Evolutionary conservation across 352 stramenopile genomes (phyloP).

Genomic region (Globisporangium barbulae): DNA sequence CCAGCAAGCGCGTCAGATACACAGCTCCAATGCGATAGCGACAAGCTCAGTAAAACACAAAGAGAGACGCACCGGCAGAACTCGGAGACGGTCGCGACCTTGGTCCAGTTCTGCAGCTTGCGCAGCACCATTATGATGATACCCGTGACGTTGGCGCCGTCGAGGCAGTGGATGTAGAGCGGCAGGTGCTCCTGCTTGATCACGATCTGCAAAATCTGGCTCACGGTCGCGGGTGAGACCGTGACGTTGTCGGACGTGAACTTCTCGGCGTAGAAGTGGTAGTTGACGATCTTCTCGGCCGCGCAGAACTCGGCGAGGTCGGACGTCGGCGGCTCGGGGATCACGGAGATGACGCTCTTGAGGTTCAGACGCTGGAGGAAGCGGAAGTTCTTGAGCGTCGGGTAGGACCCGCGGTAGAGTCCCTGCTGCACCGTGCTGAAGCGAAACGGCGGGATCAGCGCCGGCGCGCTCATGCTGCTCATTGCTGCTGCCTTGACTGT

Average conservation of each 20-base stretch:
- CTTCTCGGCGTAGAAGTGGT: slow-evolving; percentile 85
- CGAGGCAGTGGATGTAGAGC: slow-evolving; percentile 87
- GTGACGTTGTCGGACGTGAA: slow-evolving; percentile 88
- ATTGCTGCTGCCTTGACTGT: neutral
- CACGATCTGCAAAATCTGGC: slow-evolving; percentile 76
- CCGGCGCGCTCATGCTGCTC: slow-evolving; percentile 41
- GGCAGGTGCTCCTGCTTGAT: slow-evolving; percentile 74
- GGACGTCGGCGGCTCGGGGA: slow-evolving; percentile 71
- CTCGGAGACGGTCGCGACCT: slow-evolving; percentile 75
- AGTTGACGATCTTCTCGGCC: slow-evolving; percentile 60
- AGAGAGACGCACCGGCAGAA: slow-evolving; percentile 53
- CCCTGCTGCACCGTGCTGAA: slow-evolving; percentile 83
- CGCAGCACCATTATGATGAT: slow-evolving; percentile 87
- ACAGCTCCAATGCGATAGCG: neutral
- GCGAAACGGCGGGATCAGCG: slow-evolving; percentile 84
- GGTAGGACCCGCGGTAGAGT: slow-evolving; percentile 78
- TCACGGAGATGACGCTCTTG: slow-evolving; percentile 79
- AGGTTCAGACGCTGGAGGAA: slow-evolving; percentile 73
- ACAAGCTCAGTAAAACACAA: neutral
- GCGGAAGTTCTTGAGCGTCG: slow-evolving; percentile 85
- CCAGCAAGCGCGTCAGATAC: neutral
- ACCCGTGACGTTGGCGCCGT: slow-evolving; percentile 82
- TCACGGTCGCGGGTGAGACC: slow-evolving; percentile 66
- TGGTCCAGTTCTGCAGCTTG: slow-evolving; percentile 88
- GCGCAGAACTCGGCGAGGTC: slow-evolving; percentile 75